phyloP scores from a whole-genome alignment of 2,329 filamentous ascomycete species.

The Thielaviopsis euricoi region DNA sequence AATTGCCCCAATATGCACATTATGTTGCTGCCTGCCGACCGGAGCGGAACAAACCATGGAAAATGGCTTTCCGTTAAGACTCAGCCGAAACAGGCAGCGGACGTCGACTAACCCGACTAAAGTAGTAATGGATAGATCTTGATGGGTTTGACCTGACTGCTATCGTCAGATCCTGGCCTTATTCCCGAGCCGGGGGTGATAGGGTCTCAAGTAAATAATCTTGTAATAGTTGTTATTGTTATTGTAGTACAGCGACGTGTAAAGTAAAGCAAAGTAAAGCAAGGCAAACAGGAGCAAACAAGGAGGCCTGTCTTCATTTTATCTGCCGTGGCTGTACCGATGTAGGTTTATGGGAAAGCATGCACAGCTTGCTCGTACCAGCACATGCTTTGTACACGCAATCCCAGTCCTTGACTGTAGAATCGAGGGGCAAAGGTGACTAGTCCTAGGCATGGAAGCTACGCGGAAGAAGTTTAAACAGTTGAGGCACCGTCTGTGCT shows the following conservation, averaged over 20 bases:
- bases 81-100: not conserved
- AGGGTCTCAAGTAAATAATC: too few species aligned
- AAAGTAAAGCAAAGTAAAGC: too few species aligned
- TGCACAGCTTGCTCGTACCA: too few species aligned
- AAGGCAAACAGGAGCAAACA: not conserved
- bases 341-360: too few species aligned
- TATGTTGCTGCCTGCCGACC: not conserved
- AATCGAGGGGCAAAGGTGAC: not conserved
- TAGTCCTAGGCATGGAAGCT: not conserved
- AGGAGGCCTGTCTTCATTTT: not conserved
- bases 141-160: not conserved
- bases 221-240: too few species aligned
- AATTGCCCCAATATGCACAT: too few species aligned
- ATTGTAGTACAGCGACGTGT: too few species aligned
- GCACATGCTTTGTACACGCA: too few species aligned
- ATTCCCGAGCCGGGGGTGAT: not conserved
- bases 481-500: not conserved
- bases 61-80: not conserved
- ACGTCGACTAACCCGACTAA: not conserved
- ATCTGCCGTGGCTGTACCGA: not conserved
- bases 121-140: not conserved
- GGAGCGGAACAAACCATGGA: not conserved
- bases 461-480: not conserved
- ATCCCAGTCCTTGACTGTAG: not conserved
- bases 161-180: not conserved